Evolutionary conservation across 345 rosid species (phyloP), one percentile per base, ranked within the genome.

Genomic region (Chamaenerion angustifolium): DNA sequence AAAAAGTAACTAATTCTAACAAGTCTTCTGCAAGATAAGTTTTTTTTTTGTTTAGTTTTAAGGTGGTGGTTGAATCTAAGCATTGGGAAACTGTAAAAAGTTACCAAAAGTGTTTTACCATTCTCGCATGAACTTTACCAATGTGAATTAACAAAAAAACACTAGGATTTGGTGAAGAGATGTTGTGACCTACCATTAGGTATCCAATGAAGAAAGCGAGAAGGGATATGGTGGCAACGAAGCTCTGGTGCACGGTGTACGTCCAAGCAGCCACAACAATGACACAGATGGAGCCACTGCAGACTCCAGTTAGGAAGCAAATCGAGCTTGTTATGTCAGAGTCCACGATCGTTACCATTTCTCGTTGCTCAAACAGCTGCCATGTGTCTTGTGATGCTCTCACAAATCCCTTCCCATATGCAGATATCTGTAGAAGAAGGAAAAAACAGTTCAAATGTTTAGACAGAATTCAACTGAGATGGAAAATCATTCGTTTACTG

Each of bases 351-450:
- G 15, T 1, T 59, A 50, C 92, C 78, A 93, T 82, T 25, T 74
- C 57, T 48, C 41, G 76, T 57, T 68, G 70, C 65, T 71, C 68
- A 48, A 88, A 88, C 18, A 81, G 80, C 52, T 54, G 70, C 96
- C 99, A 93, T 0, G 94, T 81, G 56, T 93, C 99, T 54, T 78
- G 83, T 40, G 99, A 88, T 21, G 99, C 96, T 65, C 57, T 71
- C 67, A 88, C 99, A 56, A 93, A 93, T 14, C 85, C 84, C 67
- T 93, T 93, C 45, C 99, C 96, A 46, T 82, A 88, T 4, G 94
- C 86, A 48, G 95, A 94, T 72, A 85, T 71, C 99, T 93, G 75
- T 52, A 15, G 18, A 43, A 17, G 12, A 1, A 43, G n/a, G 8
- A 40, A 3, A 40, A 48, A 23, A 8, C 47, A 14, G 8, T 13